Base-by-base conservation (phyloP, 768 basidiomycete species). In the Calocybe indica region DNA sequence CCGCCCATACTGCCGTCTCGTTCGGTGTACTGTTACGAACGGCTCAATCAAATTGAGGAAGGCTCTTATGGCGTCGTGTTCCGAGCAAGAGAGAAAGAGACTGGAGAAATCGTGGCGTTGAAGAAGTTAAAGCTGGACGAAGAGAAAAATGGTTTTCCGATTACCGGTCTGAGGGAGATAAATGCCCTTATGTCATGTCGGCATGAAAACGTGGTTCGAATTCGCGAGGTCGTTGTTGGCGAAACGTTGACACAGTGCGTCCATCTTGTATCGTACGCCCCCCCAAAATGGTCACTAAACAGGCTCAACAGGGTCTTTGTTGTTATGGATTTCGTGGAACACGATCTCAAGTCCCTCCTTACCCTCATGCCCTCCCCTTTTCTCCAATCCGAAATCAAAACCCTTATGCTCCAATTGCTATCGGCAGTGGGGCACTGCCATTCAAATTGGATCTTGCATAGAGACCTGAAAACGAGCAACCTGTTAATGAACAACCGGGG, bases 251-350 rank as follows among this genome's bases (percentile, higher is more conserved):
- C 96, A 50, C 95, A 99, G 96, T 98, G 71, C 76, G 95, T 88
- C 50, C 57, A 55, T 56, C 53, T 22, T 22, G 22, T 22, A 22
- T 58, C 65, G 50, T 57, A 45, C 63, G 67, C 61, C 62, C 65
- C 58, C 52, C 12, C 3, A 22, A 43, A 22, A 22, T 2, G 22
- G 22, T 22, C 22, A 2, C 22, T 22, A 4, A 22, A 4, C 22
- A 22, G 22, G 22, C 22, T 22, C 50, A 46, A 53, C 69, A 97
- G 96, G 72, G 92, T 98, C 38, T 99, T 94, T 66, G 94, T 99
- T 54, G 96, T 98, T 33, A 96, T 96, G 94, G 93, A 96, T 64
- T 99, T 99, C 62, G 95, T 99, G 62, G 96, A 99, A 66, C 96
- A 99, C 66, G 96, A 99, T 65, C 85, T 99, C 63, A 99, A 99